Conservation (phyloP, 495 filamentous ascomycete genomes). For the Chaetomium fimeti region DNA sequence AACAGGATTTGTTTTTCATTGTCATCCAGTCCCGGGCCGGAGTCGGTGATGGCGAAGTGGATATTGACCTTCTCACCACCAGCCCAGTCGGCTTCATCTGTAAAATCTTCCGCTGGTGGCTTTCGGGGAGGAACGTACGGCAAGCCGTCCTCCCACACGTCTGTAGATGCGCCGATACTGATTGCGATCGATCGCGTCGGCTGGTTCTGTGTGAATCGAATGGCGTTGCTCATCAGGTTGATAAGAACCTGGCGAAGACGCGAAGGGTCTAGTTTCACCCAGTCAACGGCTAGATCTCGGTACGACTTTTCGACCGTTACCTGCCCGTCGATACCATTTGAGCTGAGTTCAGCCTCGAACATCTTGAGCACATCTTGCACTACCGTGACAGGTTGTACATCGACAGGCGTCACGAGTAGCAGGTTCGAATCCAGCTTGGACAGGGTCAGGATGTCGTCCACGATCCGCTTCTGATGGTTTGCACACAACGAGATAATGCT, state of each 20-base stretch:
- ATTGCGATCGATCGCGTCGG: slow-evolving; percentile 63
- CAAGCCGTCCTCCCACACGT: slow-evolving; percentile 49
- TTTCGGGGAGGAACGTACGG: slow-evolving; percentile 58
- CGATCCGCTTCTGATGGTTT: slow-evolving; percentile 73
- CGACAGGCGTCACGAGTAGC: slow-evolving; percentile 70
- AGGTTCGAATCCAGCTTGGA: slow-evolving; percentile 84
- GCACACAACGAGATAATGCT: slow-evolving; percentile 82
- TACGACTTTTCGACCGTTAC: slow-evolving; percentile 68
- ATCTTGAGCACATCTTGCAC: slow-evolving; percentile 72
- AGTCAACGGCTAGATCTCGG: slow-evolving; percentile 60
- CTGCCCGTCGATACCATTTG: slow-evolving; percentile 67
- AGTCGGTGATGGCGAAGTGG: slow-evolving; percentile 74
- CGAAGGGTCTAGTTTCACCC: slow-evolving; percentile 76
- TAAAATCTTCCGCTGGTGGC: slow-evolving; percentile 49
- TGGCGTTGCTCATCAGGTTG: slow-evolving; percentile 75
- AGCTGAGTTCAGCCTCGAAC: slow-evolving; percentile 75
- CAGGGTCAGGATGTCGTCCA: slow-evolving; percentile 79
- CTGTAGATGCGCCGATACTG: slow-evolving; percentile 63
- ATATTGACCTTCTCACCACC: slow-evolving; percentile 65
- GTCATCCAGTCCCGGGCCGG: slow-evolving; percentile 70
- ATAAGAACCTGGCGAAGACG: slow-evolving; percentile 76
- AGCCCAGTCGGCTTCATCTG: slow-evolving; percentile 64
- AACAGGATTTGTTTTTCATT: slow-evolving; percentile 75
- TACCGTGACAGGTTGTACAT: slow-evolving; percentile 66
- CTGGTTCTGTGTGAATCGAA: slow-evolving; percentile 70